Evolutionary conservation across 257 asterid genomes (phyloP).

Genomic region (Dorcoceras hygrometricum): DNA sequence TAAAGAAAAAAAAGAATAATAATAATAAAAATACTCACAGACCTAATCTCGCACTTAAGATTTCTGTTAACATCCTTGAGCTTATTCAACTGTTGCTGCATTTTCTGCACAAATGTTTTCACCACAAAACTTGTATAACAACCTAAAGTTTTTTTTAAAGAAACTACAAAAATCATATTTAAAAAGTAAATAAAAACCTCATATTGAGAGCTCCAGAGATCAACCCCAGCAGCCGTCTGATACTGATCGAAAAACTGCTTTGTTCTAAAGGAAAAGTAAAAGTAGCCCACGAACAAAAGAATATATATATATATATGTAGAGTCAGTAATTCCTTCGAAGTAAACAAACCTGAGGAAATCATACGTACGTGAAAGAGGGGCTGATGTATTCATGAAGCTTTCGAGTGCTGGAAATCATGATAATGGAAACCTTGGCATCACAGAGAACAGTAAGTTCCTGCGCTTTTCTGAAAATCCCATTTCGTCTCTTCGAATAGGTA

Average conservation of each 20-base stretch:
- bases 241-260: constrained; percentile 79
- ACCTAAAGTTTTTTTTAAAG: neutral
- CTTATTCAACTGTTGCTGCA: constrained; percentile 89
- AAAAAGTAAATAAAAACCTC: constrained; percentile 45
- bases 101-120: constrained; percentile 37
- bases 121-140: neutral
- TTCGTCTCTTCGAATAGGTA: constrained; percentile 95
- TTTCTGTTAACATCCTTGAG: constrained; percentile 73
- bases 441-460: constrained; percentile 91
- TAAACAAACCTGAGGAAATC: neutral
- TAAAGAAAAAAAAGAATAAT: neutral
- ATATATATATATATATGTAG: too few relatives aligned
- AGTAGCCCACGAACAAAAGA: neutral
- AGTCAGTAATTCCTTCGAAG: neutral
- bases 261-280: constrained; percentile 37
- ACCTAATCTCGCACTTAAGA: constrained; percentile 81
- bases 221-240: constrained; percentile 67
- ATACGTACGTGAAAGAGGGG: constrained; percentile 51
- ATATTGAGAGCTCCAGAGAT: constrained; percentile 79
- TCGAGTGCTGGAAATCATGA: constrained; percentile 76
- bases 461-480: constrained; percentile 93
- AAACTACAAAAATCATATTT: neutral
- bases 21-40: neutral
- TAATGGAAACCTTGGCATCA: constrained; percentile 83
- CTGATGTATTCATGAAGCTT: constrained; percentile 95